Evolutionary conservation across 1,139 yeast species (phyloP).

Genomic region (Lodderomyces pseudojiufengensis): DNA sequence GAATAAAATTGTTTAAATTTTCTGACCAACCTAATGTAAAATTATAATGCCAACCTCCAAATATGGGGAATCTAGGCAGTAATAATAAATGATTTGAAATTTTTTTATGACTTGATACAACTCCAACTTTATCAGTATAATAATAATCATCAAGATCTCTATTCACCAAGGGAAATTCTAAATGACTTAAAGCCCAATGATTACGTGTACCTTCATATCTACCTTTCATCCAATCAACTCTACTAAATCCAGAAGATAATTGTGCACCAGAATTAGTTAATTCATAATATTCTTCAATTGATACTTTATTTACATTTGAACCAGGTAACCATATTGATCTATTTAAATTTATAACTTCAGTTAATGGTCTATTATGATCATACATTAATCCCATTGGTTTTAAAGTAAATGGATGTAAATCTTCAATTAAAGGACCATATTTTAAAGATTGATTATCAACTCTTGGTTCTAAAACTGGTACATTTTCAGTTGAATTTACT

Average conservation of each 20-base stretch:
- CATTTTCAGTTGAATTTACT: slow-evolving; percentile 15
- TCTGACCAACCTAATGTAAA: slow-evolving; percentile 93
- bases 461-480: slow-evolving; percentile 28
- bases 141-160: slow-evolving; percentile 60
- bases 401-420: slow-evolving; percentile 44
- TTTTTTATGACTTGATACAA: slow-evolving; percentile 77
- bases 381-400: slow-evolving; percentile 55
- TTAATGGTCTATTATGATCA: slow-evolving; percentile 65
- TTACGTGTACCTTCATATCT: slow-evolving; percentile 40
- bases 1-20: slow-evolving; percentile 51
- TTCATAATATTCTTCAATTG: slow-evolving; percentile 83
- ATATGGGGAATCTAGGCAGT: slow-evolving; percentile 86
- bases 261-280: slow-evolving; percentile 72
- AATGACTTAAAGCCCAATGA: slow-evolving; percentile 48
- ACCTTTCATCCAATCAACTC: slow-evolving; percentile 70
- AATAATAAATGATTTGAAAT: slow-evolving; percentile 50
- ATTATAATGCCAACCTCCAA: slow-evolving; percentile 96
- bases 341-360: slow-evolving; percentile 54
- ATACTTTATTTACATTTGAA: slow-evolving; percentile 35
- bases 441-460: slow-evolving; percentile 40
- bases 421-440: slow-evolving; percentile 53
- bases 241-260: slow-evolving; percentile 65
- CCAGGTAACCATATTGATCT: slow-evolving; percentile 74
- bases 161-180: slow-evolving; percentile 51
- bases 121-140: slow-evolving; percentile 87